These are phyloP conservation scores for Ceratocystis variospora DNA, from an alignment of 2,329 filamentous ascomycete genomes.

Conservation along the genomic window DNA sequence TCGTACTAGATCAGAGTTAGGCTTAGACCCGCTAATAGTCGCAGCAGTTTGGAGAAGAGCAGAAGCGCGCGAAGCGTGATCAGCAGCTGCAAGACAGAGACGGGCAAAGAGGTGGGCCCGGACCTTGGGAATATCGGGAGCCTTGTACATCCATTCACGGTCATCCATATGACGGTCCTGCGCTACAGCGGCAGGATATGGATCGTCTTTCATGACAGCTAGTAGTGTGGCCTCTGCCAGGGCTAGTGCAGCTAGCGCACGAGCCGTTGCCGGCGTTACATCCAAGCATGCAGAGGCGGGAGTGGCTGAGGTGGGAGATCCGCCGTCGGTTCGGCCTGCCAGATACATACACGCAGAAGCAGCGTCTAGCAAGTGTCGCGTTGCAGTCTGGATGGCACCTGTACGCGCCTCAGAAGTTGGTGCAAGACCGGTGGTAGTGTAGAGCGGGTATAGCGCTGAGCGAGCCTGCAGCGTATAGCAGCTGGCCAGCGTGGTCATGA, in stretches of 20 bases:
- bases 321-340: slow-evolving; percentile 38
- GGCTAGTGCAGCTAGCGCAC: slow-evolving; percentile 50
- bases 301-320: slow-evolving; percentile 19
- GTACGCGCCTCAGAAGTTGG: slow-evolving; percentile 52
- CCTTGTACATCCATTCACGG: slow-evolving; percentile 92
- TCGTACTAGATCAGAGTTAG: slow-evolving; percentile 51
- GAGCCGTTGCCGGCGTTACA: slow-evolving; percentile 38
- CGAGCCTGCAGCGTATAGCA: slow-evolving; percentile 61
- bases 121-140: slow-evolving; percentile 76
- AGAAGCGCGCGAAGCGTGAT: slow-evolving; percentile 65
- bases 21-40: slow-evolving; percentile 27
- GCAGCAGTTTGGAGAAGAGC: slow-evolving; percentile 34
- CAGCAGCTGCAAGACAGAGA: slow-evolving; percentile 72
- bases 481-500: slow-evolving; percentile 62
- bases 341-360: slow-evolving; percentile 66
- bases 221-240: slow-evolving; percentile 81
- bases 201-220: slow-evolving; percentile 85
- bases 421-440: slow-evolving; percentile 48
- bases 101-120: slow-evolving; percentile 77
- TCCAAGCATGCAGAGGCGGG: slow-evolving; percentile 36
- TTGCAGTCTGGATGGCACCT: slow-evolving; percentile 56
- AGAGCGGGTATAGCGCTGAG: slow-evolving; percentile 56
- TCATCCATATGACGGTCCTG: slow-evolving; percentile 71
- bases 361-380: slow-evolving; percentile 63
- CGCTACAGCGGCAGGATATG: slow-evolving; percentile 70